These are phyloP conservation scores for Auriscalpium microsporum DNA, from an alignment of 768 basidiomycete genomes.

Conservation along the genomic window DNA sequence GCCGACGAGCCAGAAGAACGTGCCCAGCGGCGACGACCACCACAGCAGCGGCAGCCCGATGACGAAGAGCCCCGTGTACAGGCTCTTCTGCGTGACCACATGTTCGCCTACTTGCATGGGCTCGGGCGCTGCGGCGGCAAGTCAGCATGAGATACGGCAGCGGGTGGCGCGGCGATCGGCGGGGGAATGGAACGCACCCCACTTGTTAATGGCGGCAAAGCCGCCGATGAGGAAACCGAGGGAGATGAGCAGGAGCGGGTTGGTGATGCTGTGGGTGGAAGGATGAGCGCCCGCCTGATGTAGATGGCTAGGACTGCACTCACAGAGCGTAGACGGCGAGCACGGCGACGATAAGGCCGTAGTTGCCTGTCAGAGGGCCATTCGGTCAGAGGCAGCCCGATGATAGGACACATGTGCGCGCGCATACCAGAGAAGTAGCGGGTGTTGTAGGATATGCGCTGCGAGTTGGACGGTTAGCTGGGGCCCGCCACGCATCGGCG, in stretches of 20 bases:
- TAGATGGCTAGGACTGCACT: slow-evolving; percentile 22
- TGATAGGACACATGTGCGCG: neutral
- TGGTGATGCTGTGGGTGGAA: slow-evolving; percentile 54
- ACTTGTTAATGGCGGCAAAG: slow-evolving; percentile 82
- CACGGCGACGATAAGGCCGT: slow-evolving; percentile 65
- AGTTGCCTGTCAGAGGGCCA: slow-evolving; percentile 55
- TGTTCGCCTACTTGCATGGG: slow-evolving; percentile 77
- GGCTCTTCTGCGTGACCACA: slow-evolving; percentile 79
- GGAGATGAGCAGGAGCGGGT: slow-evolving; percentile 73
- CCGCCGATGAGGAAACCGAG: slow-evolving; percentile 87
- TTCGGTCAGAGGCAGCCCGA: neutral
- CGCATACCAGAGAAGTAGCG: slow-evolving; percentile 71
- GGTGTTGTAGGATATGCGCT: slow-evolving; percentile 94
- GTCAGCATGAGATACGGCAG: neutral
- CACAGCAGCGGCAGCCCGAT: slow-evolving; percentile 87
- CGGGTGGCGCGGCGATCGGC: neutral
- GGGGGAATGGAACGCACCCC: slow-evolving; percentile 43
- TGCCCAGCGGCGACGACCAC: slow-evolving; percentile 64
- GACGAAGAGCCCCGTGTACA: slow-evolving; percentile 84
- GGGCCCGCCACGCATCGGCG: too few species aligned
- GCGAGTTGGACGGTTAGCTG: slow-evolving; percentile 1
- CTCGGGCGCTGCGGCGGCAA: slow-evolving; percentile 55
- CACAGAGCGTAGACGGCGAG: slow-evolving; percentile 86
- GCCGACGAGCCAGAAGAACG: slow-evolving; percentile 93
- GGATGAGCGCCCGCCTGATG: neutral